A percentile compares a stretch with the other conserved stretches of the same genome.
Conservation (phyloP, 495 filamentous ascomycete genomes). For the Penicillium bialowiezense region DNA sequence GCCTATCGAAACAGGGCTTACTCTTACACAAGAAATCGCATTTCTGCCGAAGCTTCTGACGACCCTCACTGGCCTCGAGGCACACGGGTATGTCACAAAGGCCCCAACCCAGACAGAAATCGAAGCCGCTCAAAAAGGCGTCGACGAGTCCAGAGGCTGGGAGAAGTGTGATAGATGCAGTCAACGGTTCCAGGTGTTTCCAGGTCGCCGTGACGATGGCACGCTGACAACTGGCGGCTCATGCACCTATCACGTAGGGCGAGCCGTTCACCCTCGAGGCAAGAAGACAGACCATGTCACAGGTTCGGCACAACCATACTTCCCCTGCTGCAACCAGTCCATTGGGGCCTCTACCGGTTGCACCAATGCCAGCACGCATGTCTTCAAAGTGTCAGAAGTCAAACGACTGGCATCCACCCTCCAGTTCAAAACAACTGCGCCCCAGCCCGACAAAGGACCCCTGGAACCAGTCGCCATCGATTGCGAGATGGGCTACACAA, state of each 20-base stretch:
- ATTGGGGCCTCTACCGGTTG: constrained; percentile 73
- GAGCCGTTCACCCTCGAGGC: constrained; percentile 50
- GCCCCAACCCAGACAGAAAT: constrained; percentile 61
- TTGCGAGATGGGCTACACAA: constrained; percentile 97
- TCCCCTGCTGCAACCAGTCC: constrained; percentile 72
- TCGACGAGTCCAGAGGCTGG: constrained; percentile 66
- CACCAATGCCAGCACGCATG: constrained; percentile 64
- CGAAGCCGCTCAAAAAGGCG: constrained; percentile 57
- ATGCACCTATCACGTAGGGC: constrained; percentile 77
- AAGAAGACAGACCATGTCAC: constrained; percentile 46
- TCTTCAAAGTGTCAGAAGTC: constrained; percentile 77
- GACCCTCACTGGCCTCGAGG: constrained; percentile 54
- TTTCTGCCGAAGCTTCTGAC: constrained; percentile 59
- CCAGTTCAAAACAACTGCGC: constrained; percentile 76
- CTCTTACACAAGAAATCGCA: constrained; percentile 61
- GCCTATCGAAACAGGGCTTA: constrained; percentile 64
- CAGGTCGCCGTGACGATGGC: constrained; percentile 80
- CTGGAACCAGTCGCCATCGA: constrained; percentile 71
- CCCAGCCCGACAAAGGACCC: constrained; percentile 42
- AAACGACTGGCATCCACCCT: constrained; percentile 74
- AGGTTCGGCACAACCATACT: constrained; percentile 52
- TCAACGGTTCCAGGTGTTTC: constrained; percentile 87
- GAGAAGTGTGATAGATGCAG: constrained; percentile 87
- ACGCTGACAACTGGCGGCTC: constrained; percentile 69
- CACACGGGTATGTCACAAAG: constrained; percentile 71